Conservation (phyloP, 2,329 filamentous ascomycete species). For the Clathrospora elynae region DNA sequence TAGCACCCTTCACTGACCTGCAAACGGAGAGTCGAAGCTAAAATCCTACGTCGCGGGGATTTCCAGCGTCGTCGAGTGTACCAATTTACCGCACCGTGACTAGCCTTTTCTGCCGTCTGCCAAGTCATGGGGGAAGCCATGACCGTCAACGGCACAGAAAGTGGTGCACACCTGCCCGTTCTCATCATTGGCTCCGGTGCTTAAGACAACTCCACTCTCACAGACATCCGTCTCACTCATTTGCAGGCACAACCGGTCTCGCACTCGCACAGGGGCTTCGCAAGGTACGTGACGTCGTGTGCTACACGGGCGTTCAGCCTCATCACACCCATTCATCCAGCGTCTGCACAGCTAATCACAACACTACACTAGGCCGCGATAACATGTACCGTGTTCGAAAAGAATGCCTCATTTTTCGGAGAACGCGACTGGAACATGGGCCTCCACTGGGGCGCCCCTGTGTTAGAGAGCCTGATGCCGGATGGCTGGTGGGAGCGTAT, state of each 20-base stretch:
- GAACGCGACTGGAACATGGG: conserved; percentile 68
- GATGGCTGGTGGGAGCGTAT: conserved; percentile 56
- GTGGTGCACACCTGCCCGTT: conserved; percentile 19
- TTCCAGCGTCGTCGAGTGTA: too few relatives aligned
- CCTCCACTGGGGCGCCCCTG: conserved; percentile 65
- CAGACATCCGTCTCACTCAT: conserved; percentile 10
- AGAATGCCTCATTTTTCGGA: conserved; percentile 53
- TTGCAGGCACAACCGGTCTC: conserved; percentile 43
- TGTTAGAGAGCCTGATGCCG: conserved; percentile 59
- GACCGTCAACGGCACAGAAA: neutral
- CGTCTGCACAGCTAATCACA: too few relatives aligned
- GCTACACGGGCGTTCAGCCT: neutral
- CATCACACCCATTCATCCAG: too few relatives aligned
- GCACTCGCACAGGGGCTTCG: conserved; percentile 46
- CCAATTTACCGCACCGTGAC: neutral
- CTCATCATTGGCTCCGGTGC: conserved; percentile 44
- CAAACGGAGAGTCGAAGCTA: too few relatives aligned
- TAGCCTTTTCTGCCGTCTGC: neutral
- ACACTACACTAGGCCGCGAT: conserved; percentile 36
- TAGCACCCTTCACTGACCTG: too few relatives aligned
- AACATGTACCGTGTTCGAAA: conserved; percentile 62
- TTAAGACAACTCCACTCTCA: conserved; percentile 16
- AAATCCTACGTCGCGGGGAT: too few relatives aligned
- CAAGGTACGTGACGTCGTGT: conserved; percentile 32
- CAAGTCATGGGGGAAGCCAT: conserved; percentile 10